phyloP scores from a whole-genome alignment of 169 alveolate genomes.

The Plasmodium gonderi region DNA sequence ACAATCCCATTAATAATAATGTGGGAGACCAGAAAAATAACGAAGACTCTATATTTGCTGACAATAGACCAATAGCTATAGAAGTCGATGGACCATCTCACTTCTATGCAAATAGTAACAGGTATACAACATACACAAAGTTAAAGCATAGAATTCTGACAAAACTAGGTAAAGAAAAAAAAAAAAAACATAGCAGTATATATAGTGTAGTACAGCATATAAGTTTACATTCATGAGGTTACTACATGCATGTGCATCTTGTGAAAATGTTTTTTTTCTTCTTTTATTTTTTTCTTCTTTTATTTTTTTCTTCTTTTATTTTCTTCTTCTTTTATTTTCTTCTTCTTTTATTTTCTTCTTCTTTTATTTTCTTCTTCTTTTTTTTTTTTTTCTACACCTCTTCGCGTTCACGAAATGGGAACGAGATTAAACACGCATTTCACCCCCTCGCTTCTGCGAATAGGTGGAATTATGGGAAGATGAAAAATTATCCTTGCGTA shows the following conservation, averaged over 20 bases:
- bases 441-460: neutral
- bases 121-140: constrained; percentile 90
- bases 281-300: neutral
- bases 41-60: constrained; percentile 76
- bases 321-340: no score
- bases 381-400: neutral
- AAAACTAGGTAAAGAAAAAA: constrained; percentile 86
- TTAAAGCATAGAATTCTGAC: constrained; percentile 92
- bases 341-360: no score
- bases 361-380: no score
- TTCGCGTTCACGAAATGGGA: no score
- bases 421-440: no score
- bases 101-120: constrained; percentile 90
- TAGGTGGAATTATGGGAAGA: no score
- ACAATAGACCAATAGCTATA: constrained; percentile 88
- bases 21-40: neutral
- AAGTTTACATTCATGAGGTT: no score
- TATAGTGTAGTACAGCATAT: no score
- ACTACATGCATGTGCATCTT: no score
- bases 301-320: neutral
- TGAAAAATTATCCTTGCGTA: neutral
- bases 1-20: neutral
- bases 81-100: constrained; percentile 96
- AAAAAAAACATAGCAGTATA: no score
- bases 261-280: neutral